Base-by-base conservation (phyloP, 768 basidiomycete genomes). In the Galerina marginata region DNA sequence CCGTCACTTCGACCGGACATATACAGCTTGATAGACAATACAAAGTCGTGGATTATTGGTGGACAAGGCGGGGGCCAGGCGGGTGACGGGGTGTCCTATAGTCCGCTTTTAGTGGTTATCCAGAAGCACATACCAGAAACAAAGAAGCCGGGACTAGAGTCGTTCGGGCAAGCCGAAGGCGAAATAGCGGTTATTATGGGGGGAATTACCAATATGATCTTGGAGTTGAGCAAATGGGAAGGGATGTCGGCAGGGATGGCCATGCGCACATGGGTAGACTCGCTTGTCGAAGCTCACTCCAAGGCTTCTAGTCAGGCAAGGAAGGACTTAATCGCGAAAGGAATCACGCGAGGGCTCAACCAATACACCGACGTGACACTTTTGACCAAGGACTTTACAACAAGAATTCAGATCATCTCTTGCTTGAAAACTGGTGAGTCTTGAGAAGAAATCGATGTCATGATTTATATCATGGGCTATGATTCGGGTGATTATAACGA, bases 161-260 rank as follows among this genome's bases (percentile, higher is more conserved):
- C 75, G 53, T 69, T 84, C 10, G 83, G 81, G 10, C 75, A 80
- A 42, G 69, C 72, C 15, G 84, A 85, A 37, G 69, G 71, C n/a
- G 83, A 86, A 65, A 77, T 79, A 45, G 79, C 82, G 10, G 68
- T 80, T 50, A 70, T 84, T 59, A 78, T 85, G 9, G 82, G 82
- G 16, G 84, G 83, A 10, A 71, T 83, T 44, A 83, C 84, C 58
- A 82, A 84, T 63, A 80, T 83, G 82, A 72, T 82, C 20, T 67
- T 85, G 61, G 82, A 83, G 69, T 77, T 83, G 72, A 84, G 82
- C 68, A 80, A 77, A 69, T 83, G 82, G 83, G 82, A 84, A 56
- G 79, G 79, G 7, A 83, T 84, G 81, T 79, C 83, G 3, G 81
- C 81, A 6, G 83, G 75, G 29, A 83, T 84, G 82, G 79, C 83